These are phyloP conservation scores for Chaetomiaceae sp. DNA, from an alignment of 2,329 filamentous ascomycete genomes.

Conservation along the genomic window DNA sequence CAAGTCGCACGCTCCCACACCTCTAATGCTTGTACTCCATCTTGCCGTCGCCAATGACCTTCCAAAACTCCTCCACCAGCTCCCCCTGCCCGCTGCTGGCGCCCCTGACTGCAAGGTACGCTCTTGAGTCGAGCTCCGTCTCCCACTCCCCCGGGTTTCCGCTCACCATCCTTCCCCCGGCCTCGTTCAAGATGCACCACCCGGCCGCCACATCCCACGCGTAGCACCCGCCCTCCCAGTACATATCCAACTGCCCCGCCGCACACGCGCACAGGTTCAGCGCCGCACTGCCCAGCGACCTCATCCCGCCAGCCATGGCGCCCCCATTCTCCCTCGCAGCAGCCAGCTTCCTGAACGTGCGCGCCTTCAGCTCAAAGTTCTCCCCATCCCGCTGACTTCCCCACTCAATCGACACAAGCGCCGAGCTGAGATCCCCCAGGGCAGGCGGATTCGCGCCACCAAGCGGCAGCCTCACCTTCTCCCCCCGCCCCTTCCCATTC, in stretches of 20 bases:
- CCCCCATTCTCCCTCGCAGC: conserved; percentile 59
- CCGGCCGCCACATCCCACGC: conserved; percentile 82
- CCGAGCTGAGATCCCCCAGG: conserved; percentile 55
- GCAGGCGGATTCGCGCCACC: conserved; percentile 43
- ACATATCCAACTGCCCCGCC: conserved; percentile 65
- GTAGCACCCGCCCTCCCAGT: conserved; percentile 83
- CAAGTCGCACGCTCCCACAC: no score
- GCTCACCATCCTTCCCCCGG: conserved; percentile 67
- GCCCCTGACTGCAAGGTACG: conserved; percentile 60
- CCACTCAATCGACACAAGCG: conserved; percentile 70
- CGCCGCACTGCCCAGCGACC: conserved; percentile 68
- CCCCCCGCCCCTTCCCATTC: conserved; percentile 22
- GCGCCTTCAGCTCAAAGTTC: conserved; percentile 66
- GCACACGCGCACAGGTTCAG: conserved; percentile 72
- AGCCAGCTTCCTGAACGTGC: conserved; percentile 60
- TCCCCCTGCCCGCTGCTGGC: conserved; percentile 57
- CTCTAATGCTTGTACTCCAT: conserved; percentile 41
- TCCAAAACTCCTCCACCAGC: conserved; percentile 62
- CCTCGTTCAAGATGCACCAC: conserved; percentile 71
- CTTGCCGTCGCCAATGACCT: conserved; percentile 49
- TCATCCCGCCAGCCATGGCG: conserved; percentile 70
- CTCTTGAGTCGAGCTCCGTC: conserved; percentile 53
- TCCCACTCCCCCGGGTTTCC: conserved; percentile 71
- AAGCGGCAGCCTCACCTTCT: conserved; percentile 35
- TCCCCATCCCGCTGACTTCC: conserved; percentile 62